Percentiles rank a stretch among this genome's conserved stretches.
These are phyloP conservation scores for Glycine tomentella DNA, from an alignment of 306 rosid genomes.

Conservation along the genomic window DNA sequence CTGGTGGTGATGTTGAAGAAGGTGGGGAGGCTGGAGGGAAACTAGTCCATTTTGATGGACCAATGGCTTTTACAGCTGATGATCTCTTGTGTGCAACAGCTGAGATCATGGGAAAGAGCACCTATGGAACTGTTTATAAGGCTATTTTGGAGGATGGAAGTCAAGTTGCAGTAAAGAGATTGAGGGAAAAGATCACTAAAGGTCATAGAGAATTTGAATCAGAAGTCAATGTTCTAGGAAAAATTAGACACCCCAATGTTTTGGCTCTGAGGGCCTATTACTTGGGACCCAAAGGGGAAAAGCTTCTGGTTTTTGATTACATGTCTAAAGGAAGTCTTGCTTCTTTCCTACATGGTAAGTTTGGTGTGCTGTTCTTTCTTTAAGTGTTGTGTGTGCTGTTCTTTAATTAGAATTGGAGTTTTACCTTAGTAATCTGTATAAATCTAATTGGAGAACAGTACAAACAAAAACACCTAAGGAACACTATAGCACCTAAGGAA, in stretches of 20 bases:
- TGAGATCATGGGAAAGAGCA: slow-evolving; percentile 86
- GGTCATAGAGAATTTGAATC: slow-evolving; percentile 75
- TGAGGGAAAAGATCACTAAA: slow-evolving; percentile 82
- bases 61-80: slow-evolving; percentile 73
- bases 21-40: slow-evolving; percentile 79
- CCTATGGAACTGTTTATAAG: slow-evolving; percentile 82
- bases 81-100: slow-evolving; percentile 88
- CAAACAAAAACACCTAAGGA: not conserved
- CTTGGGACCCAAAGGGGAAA: slow-evolving; percentile 81
- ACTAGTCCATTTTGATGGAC: slow-evolving; percentile 77
- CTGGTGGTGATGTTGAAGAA: slow-evolving; percentile 58
- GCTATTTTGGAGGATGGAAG: slow-evolving; percentile 83
- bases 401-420: not conserved
- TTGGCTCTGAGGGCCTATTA: slow-evolving; percentile 78
- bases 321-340: slow-evolving; percentile 75
- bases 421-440: not conserved
- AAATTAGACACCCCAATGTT: slow-evolving; percentile 75
- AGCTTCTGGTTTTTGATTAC: slow-evolving; percentile 81
- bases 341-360: slow-evolving; percentile 70
- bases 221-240: slow-evolving; percentile 69
- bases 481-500: too few relatives aligned
- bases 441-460: not conserved
- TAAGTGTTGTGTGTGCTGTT: not conserved
- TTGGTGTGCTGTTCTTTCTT: not conserved
- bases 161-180: slow-evolving; percentile 84